Conservation (phyloP, 345 rosid species). For the Citrus sinensis region DNA sequence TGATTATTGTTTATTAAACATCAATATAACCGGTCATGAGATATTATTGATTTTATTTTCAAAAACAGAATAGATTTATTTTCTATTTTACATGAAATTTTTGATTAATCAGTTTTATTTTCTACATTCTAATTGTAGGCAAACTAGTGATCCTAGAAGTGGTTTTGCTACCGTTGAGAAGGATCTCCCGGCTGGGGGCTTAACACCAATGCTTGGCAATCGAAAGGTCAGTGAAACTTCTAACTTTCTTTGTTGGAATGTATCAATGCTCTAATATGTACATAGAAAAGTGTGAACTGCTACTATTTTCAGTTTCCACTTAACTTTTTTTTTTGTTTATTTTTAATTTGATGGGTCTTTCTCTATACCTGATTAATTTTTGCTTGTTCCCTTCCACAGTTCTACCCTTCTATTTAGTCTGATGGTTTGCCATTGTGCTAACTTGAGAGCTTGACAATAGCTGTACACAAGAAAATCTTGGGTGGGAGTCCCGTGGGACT, state of each 20-base stretch:
- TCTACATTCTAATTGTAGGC: conserved; percentile 37
- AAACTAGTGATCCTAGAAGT: conserved; percentile 84
- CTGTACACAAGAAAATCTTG: background rate
- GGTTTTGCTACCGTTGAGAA: conserved; percentile 90
- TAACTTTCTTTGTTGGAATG: background rate
- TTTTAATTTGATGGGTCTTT: background rate
- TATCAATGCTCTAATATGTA: background rate
- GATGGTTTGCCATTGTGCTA: background rate
- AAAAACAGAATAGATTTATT: background rate
- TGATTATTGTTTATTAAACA: background rate
- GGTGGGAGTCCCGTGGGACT: no score
- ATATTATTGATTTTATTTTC: background rate
- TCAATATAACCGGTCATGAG: background rate
- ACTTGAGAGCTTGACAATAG: background rate
- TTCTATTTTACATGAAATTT: background rate
- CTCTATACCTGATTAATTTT: background rate
- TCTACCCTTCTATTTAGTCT: background rate
- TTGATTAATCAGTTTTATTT: conserved; percentile 3
- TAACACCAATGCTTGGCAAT: conserved; percentile 96
- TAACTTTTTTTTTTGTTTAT: no score
- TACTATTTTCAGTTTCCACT: background rate
- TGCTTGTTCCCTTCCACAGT: background rate
- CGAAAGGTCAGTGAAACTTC: conserved; percentile 56
- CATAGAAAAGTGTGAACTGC: background rate
- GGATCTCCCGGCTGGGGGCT: conserved; percentile 63